Base-by-base conservation (phyloP, 345 rosid genomes). In the Boechera retrofracta region DNA sequence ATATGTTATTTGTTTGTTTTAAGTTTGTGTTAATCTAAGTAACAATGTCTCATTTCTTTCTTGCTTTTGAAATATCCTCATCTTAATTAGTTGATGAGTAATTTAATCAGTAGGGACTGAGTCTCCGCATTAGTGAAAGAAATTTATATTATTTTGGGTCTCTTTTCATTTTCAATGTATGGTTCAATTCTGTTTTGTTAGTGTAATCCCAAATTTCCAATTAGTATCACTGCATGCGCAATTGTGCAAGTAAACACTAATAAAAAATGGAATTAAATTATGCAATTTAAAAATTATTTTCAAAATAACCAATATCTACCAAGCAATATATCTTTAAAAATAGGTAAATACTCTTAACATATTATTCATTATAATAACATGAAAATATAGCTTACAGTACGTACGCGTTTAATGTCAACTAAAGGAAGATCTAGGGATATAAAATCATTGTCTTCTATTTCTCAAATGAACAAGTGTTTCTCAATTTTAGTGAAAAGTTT, bases 61-160 rank as follows among this genome's bases (percentile, higher is more conserved):
- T 55, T 49, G 18, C 45, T 42, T 58, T 74, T 66, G 58, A 18
- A 16, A 42, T 65, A 44, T 55, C 57, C 24, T 55, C 45, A 33
- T 10, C 57, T 54, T 44, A 5, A 33, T 33, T 33, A 42, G 26
- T 42, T 32, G 8, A 64, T 42, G 56, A 73, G 57, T 45, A 2
- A 42, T 53, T 38, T 64, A 18, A 13, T 58, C 21, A 33, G 6
- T 74, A 8, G n/a, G 33, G 33, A 51, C 10, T 62, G 10, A 35
- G 60, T 24, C 59, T 54, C 18, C 7, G 18, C 41, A 41, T 41
- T 55, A 39, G n/a, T 15, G 36, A 12, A 55, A 69, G 6, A 39
- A 24, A 68, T 2, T 36, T 26, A 39, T 8, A 38, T 35, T 33
- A 28, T 45, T 57, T 44, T 57, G 5, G 15, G 5, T 4, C 7